Evolutionary conservation across 108 stramenopile genomes (phyloP), one percentile per base, ranked within the genome.

Genomic region (Schizochytrium sp.): DNA sequence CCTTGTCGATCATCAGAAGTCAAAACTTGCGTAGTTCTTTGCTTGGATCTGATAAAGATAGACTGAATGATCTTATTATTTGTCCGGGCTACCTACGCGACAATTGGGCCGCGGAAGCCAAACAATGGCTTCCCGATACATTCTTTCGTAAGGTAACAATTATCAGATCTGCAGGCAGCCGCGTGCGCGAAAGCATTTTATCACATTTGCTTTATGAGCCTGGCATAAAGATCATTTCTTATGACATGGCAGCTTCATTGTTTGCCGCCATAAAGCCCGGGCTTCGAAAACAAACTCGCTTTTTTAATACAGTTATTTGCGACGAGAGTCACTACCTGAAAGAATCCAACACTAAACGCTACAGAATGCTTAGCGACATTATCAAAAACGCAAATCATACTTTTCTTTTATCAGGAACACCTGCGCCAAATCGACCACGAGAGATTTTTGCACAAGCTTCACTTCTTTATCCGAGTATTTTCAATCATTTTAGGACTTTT

Each of bases 281-380:
- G 10, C 10, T 64, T 3, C 4, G 15, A 3, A 64, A 64, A 41
- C 4, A 10, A 41, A 64, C 61, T 41, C 38, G 3, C 3, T 64
- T 64, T 10, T 64, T 64, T 41, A 41, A 64, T 12, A 64, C 10
- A 5, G 61, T 64, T 3, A 64, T 64, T 10, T 64, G 61, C 8
- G 61, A 64, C 61, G 61, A 64, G 15, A 64, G 61, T 41, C 61
- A 64, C 15, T 64, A 64, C 15, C 15, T 64, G 8, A 64, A 64
- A 41, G 61, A 64, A 41, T 28, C 61, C 15, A 64, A 64, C 38
- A 64, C 61, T 3, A 64, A 64, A 10, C 61, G 61, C 15, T 64
- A 41, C 61, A 64, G 15, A 10, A 12, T 17, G 15, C 15, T 64
- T 4, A 4, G 61, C 4, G 4, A 64, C 61, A 4, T 4, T 41